Evolutionary conservation across 495 filamentous ascomycete species (phyloP).

Genomic region (Emericellopsis terricola): DNA sequence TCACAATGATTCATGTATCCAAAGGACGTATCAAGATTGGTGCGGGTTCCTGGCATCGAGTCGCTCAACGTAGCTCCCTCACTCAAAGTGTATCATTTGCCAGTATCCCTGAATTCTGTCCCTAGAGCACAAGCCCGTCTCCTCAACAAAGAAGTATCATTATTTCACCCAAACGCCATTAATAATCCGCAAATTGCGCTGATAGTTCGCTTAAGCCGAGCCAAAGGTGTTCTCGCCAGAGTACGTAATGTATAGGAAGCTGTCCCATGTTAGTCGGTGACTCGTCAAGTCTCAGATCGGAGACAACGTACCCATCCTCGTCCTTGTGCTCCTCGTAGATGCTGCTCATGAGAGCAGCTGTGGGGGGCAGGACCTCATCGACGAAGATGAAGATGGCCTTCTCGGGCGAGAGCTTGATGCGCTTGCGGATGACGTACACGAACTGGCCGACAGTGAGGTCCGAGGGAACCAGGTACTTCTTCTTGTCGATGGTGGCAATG

Average conservation of each 20-base stretch:
- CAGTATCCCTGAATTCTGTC: too few relatives aligned
- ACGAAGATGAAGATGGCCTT: constrained; percentile 99
- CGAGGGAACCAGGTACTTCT: constrained; percentile 97
- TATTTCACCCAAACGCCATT: too few relatives aligned
- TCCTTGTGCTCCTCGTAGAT: constrained; percentile 99
- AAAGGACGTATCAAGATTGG: too few relatives aligned
- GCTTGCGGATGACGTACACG: constrained; percentile 99
- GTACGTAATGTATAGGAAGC: constrained; percentile 54
- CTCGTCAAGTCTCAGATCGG: too few relatives aligned
- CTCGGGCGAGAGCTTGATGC: constrained; percentile 98
- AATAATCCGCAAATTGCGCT: too few relatives aligned
- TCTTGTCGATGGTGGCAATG: constrained; percentile 99
- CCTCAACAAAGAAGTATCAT: too few relatives aligned
- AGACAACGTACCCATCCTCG: constrained; percentile 43
- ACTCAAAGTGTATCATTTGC: too few relatives aligned
- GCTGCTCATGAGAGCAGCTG: constrained; percentile 94
- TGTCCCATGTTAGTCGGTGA: constrained; percentile 13
- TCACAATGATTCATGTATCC: too few relatives aligned
- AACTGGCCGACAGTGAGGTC: constrained; percentile 99
- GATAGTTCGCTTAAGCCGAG: constrained; percentile 11
- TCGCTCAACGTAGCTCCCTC: too few relatives aligned
- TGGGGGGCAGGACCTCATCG: constrained; percentile 92
- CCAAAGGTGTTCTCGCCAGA: constrained; percentile 99
- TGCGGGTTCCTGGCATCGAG: too few relatives aligned
- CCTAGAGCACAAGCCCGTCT: too few relatives aligned